Evolutionary conservation across 2,329 filamentous ascomycete species (phyloP).

Genomic region (Macrophomina pseudophaseolina): DNA sequence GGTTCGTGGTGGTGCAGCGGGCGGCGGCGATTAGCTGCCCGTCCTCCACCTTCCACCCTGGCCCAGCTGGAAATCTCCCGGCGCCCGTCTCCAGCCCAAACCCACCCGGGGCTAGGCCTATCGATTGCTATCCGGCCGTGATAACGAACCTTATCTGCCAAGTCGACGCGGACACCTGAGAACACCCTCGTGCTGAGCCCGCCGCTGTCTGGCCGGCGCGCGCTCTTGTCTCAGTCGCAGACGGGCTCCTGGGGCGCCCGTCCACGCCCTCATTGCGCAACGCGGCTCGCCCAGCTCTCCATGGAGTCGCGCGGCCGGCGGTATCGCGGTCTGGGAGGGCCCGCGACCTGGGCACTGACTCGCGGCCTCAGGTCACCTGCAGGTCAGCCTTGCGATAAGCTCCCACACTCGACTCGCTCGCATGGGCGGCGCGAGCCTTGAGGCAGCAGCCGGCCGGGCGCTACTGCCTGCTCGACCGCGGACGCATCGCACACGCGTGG

Average conservation of each 20-base stretch:
- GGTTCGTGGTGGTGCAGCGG: background rate
- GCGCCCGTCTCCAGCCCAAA: background rate
- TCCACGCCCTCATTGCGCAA: background rate
- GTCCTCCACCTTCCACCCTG: background rate
- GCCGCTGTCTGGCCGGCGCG: background rate
- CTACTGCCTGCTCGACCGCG: background rate
- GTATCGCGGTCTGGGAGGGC: slow-evolving; percentile 5
- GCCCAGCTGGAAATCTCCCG: background rate
- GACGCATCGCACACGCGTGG: background rate
- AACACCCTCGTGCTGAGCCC: background rate
- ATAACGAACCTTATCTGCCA: slow-evolving; percentile 7
- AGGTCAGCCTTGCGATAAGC: slow-evolving; percentile 20
- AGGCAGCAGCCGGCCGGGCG: slow-evolving; percentile 8
- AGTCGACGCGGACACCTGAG: background rate
- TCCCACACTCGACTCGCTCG: slow-evolving; percentile 2
- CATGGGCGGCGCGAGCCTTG: slow-evolving; percentile 14
- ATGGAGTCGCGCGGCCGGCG: background rate
- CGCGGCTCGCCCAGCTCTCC: background rate
- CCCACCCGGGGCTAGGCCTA: background rate
- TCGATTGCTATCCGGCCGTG: slow-evolving; percentile 10
- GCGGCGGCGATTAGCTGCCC: slow-evolving; percentile 11
- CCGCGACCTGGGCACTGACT: slow-evolving; percentile 10
- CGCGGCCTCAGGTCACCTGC: slow-evolving; percentile 4
- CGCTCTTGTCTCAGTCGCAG: background rate
- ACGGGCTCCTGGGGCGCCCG: slow-evolving; percentile 1